Evolutionary conservation across 495 filamentous ascomycete species (phyloP).

Genomic region (Aspergillus ostianus): DNA sequence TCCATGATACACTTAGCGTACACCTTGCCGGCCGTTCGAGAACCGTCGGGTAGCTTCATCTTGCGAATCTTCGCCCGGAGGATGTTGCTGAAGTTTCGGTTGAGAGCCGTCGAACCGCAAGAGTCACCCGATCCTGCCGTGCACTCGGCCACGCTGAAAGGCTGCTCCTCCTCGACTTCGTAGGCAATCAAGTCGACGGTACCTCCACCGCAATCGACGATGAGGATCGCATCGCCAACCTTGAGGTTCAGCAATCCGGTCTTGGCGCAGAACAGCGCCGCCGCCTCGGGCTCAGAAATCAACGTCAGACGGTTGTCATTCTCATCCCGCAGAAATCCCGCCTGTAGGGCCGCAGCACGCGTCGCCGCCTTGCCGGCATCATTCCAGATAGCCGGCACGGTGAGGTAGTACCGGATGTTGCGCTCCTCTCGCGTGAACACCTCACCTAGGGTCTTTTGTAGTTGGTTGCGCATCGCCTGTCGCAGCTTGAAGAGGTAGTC

Average conservation of each 20-base stretch:
- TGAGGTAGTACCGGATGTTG: conserved; percentile 75
- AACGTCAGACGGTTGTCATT: conserved; percentile 74
- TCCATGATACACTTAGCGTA: conserved; percentile 86
- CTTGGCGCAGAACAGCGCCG: conserved; percentile 77
- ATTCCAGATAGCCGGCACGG: conserved; percentile 79
- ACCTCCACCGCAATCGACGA: conserved; percentile 78
- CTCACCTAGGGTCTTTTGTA: conserved; percentile 74
- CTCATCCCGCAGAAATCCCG: conserved; percentile 72
- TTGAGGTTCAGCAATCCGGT: conserved; percentile 74
- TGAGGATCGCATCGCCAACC: conserved; percentile 71
- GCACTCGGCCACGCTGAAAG: conserved; percentile 74
- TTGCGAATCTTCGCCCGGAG: conserved; percentile 76
- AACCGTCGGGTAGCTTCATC: conserved; percentile 81
- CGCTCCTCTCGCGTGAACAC: conserved; percentile 76
- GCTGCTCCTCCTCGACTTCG: conserved; percentile 75
- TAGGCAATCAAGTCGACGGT: conserved; percentile 81
- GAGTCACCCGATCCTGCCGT: conserved; percentile 78
- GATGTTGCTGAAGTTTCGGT: conserved; percentile 78
- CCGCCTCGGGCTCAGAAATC: conserved; percentile 75
- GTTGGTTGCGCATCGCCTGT: conserved; percentile 71
- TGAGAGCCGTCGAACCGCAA: conserved; percentile 75
- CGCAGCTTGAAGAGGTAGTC: conserved; percentile 79
- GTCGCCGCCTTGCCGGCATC: conserved; percentile 79
- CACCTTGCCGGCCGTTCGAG: conserved; percentile 71
- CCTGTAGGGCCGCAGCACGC: conserved; percentile 72